Percentiles rank a stretch among this genome's conserved stretches.
These are phyloP conservation scores for Cenchrus purpureus DNA, from an alignment of 176 grass and related monocot species.

Conservation along the genomic window DNA sequence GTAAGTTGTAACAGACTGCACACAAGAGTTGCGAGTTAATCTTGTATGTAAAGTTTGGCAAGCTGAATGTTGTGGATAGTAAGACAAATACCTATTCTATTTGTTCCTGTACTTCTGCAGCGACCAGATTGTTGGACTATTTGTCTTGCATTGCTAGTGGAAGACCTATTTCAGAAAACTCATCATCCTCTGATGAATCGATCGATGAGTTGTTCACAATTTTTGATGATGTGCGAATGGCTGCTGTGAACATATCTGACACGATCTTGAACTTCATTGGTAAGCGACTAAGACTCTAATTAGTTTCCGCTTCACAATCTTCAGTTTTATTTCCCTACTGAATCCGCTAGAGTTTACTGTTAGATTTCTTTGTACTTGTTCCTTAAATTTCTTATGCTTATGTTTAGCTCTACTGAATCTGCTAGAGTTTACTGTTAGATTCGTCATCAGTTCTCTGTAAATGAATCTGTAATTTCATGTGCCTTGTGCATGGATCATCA, in stretches of 20 bases:
- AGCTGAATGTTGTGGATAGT: constrained; percentile 29
- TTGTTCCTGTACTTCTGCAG: constrained; percentile 49
- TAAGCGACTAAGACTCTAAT: constrained; percentile 49
- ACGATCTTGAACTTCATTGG: constrained; percentile 77
- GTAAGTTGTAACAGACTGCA: not conserved
- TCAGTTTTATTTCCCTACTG: not conserved
- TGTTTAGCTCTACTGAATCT: not conserved
- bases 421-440: constrained; percentile 3
- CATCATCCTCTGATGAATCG: constrained; percentile 40
- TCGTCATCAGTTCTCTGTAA: not conserved
- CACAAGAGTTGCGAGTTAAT: constrained; percentile 10
- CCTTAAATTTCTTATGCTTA: constrained; percentile 25
- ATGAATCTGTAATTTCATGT: not conserved
- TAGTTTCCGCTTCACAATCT: constrained; percentile 3
- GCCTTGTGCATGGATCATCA: not conserved
- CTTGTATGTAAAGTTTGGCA: constrained; percentile 31
- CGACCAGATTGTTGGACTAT: constrained; percentile 59
- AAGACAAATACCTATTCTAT: constrained; percentile 10
- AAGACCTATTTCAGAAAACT: constrained; percentile 42
- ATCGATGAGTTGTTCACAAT: constrained; percentile 87
- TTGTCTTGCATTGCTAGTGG: constrained; percentile 56
- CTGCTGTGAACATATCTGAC: constrained; percentile 60
- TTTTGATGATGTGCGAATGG: constrained; percentile 86
- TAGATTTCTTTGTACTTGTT: constrained; percentile 1
- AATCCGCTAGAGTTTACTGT: too few relatives aligned